Evolutionary conservation across 768 basidiomycete species (phyloP).

Genomic region (Lactarius hengduanensis): DNA sequence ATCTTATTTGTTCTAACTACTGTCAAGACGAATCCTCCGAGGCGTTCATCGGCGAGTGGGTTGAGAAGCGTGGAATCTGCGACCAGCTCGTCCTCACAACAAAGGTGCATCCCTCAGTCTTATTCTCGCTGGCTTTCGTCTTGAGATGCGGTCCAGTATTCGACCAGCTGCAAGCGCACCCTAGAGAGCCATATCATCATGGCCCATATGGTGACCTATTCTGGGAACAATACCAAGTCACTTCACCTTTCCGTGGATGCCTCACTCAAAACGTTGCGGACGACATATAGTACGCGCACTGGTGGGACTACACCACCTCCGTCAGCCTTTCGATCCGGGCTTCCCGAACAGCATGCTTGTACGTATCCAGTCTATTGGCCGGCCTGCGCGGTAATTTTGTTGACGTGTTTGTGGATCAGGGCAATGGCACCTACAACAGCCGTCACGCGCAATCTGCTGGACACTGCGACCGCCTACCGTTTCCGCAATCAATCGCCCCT

Average conservation of each 20-base stretch:
- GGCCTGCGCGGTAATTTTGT: neutral
- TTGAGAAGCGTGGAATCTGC: conserved; percentile 42
- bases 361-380: neutral
- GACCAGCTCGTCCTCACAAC: conserved; percentile 50
- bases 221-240: conserved; percentile 46
- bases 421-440: conserved; percentile 16
- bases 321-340: conserved; percentile 44
- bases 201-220: conserved; percentile 35
- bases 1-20: neutral
- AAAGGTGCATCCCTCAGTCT: conserved; percentile 28
- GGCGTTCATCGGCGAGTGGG: conserved; percentile 51
- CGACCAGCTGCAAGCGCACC: conserved; percentile 28
- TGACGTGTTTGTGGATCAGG: conserved; percentile 3
- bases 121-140: neutral
- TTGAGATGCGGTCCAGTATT: neutral
- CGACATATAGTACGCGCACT: conserved; percentile 45
- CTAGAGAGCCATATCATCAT: conserved; percentile 30
- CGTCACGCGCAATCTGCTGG: too few species aligned
- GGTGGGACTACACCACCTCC: conserved; percentile 52
- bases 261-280: conserved; percentile 48
- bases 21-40: conserved; percentile 60
- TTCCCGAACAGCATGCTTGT: conserved; percentile 43
- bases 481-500: too few species aligned
- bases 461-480: conserved; percentile 8
- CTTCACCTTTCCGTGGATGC: conserved; percentile 41